phyloP scores from a whole-genome alignment of 495 filamentous ascomycete species.

The Daldinia decipiens region DNA sequence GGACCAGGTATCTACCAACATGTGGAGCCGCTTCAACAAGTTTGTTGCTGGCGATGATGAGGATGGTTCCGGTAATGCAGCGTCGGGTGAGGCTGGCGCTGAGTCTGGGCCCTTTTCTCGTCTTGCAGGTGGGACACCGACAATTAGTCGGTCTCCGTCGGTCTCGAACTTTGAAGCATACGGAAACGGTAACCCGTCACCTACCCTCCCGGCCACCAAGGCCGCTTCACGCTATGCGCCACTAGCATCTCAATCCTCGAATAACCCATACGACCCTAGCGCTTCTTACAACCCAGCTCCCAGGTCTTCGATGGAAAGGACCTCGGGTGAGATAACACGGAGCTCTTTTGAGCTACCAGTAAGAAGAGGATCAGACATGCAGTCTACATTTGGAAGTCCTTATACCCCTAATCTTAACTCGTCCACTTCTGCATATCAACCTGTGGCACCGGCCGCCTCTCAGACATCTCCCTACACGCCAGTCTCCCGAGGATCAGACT shows the following conservation, averaged over 20 bases:
- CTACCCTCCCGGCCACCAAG: conserved; percentile 48
- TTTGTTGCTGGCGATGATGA: conserved; percentile 94
- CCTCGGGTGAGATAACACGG: conserved; percentile 55
- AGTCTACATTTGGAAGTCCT: conserved; percentile 46
- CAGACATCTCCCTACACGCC: conserved; percentile 42
- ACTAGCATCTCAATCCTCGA: conserved; percentile 43
- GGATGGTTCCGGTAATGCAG: conserved; percentile 65
- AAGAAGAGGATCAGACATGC: conserved; percentile 57
- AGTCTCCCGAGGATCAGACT: conserved; percentile 38
- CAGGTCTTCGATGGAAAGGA: conserved; percentile 57
- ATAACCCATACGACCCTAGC: conserved; percentile 51
- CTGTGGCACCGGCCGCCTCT: conserved; percentile 35
- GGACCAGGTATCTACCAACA: conserved; percentile 87
- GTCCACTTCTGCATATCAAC: conserved; percentile 47
- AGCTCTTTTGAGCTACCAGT: conserved; percentile 54
- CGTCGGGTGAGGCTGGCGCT: conserved; percentile 63
- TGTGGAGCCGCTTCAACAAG: conserved; percentile 91
- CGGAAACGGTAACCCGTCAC: conserved; percentile 45
- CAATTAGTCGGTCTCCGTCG: conserved; percentile 82
- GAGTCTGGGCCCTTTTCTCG: conserved; percentile 84
- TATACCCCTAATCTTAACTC: conserved; percentile 46
- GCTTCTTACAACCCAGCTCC: conserved; percentile 53
- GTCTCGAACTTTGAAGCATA: conserved; percentile 79
- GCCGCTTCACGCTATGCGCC: conserved; percentile 48
- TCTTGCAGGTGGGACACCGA: conserved; percentile 79